Evolutionary conservation across 163 green algal genomes (phyloP), one percentile per base, ranked within the genome.

Genomic region (Chlamydomonas reinhardtii): DNA sequence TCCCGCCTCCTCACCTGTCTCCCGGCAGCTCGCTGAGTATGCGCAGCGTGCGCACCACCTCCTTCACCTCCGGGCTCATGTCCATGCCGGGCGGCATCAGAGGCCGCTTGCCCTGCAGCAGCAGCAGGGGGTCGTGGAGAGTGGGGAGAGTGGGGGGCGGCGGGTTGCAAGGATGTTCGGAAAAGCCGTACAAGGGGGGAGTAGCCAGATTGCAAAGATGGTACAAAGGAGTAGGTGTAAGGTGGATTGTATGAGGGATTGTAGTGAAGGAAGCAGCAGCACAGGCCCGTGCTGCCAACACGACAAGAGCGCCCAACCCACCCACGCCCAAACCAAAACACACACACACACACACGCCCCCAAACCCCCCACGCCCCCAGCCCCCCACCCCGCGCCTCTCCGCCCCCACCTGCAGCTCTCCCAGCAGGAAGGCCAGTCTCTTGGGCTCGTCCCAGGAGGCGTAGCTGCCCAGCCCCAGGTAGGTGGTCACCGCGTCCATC

Each of bases 11-110:
- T 2, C 76, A 84, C 76, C 76, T 81, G 59, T 81, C 71, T 19
- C 52, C 22, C 17, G 52, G 74, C 74, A 83, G 62, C 62, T 64
- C 73, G 31, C 62, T 76, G 27, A 76, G 48, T 43, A 77, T 83
- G 27, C 73, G 90, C 94, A 99, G 97, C 9, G 98, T 99, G 87
- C 90, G 86, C 4, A 99, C 73, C 54, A 99, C 98, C 89, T 99
- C 98, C 20, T 90, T 81, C 74, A 94, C 93, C 79, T 97, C 92
- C 3, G 89, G 59, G 27, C 59, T 88, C 65, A 96, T 86, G 68
- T 92, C 81, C 72, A 98, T 94, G 71, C 93, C 91, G 25, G 85
- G 88, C 5, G 95, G 93, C 68, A 98, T 92, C 39, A 98, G 88
- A 37, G 96, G 95, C 27, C 96, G 90, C 84, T 91, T 93, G 61